Conservation (phyloP, 345 rosid genomes). For the Citrus mangshanensis region DNA sequence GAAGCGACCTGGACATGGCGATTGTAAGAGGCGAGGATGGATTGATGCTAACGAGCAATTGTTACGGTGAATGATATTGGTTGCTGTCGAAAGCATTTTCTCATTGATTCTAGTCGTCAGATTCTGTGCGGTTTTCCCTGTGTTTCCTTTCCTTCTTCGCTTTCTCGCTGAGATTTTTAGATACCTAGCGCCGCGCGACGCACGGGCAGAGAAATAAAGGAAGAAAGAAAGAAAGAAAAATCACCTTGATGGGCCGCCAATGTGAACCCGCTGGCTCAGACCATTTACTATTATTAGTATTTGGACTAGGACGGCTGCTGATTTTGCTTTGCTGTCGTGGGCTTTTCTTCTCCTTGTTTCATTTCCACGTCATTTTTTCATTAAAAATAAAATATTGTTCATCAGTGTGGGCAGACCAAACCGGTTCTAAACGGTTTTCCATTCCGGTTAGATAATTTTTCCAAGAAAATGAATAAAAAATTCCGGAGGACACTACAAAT, state of each 20-base stretch:
- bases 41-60: conserved; percentile 20
- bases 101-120: conserved; percentile 30
- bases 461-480: no score
- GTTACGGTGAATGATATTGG: background rate
- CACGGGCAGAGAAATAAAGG: no score
- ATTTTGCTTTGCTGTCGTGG: background rate
- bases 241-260: conserved; percentile 1
- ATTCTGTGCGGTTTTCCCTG: background rate
- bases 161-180: background rate
- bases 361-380: background rate
- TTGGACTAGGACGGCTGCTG: background rate
- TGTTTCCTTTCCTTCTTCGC: background rate
- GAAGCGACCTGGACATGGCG: conserved; percentile 60
- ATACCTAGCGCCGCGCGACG: no score
- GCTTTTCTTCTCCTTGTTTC: background rate
- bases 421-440: no score
- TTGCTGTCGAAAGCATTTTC: conserved; percentile 40
- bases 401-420: no score
- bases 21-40: background rate
- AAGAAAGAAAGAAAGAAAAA: no score
- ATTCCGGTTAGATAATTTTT: no score
- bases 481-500: no score
- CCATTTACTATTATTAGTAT: background rate
- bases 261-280: no score
- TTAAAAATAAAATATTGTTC: background rate